phyloP scores from a whole-genome alignment of 1,139 yeast genomes.

The Nakaseomyces nivariensis region DNA sequence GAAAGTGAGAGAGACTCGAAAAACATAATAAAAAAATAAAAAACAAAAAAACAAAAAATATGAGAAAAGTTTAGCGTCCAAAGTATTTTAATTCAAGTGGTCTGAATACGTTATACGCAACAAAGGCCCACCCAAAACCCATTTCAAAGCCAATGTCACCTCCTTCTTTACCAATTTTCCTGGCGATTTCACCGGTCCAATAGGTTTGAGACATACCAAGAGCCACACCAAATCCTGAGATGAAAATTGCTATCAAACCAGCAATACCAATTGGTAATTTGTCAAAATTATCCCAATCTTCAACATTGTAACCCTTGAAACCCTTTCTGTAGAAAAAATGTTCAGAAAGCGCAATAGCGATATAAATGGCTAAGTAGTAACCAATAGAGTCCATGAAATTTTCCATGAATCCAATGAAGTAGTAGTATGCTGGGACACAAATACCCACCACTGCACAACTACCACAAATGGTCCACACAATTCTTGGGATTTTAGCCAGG shows the following conservation, averaged over 20 bases:
- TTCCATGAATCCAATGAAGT: slow-evolving; percentile 61
- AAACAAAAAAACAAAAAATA: too few species aligned
- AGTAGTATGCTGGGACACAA: slow-evolving; percentile 78
- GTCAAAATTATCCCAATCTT: slow-evolving; percentile 45
- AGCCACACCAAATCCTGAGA: slow-evolving; percentile 80
- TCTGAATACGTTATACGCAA: slow-evolving; percentile 53
- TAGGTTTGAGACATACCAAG: slow-evolving; percentile 81
- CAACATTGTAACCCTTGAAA: slow-evolving; percentile 51
- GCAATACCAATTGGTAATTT: slow-evolving; percentile 68
- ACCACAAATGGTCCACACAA: slow-evolving; percentile 70
- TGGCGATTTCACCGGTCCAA: slow-evolving; percentile 66
- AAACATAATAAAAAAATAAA: too few species aligned
- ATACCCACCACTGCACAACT: slow-evolving; percentile 72
- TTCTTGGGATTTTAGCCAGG: slow-evolving; percentile 65
- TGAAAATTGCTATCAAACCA: slow-evolving; percentile 65
- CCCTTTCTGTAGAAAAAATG: slow-evolving; percentile 70
- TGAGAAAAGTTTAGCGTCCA: slow-evolving; percentile 32
- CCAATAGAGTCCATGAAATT: slow-evolving; percentile 87
- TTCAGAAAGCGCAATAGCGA: slow-evolving; percentile 59
- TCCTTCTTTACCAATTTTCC: slow-evolving; percentile 52
- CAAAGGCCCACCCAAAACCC: slow-evolving; percentile 58
- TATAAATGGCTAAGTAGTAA: slow-evolving; percentile 83
- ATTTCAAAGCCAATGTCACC: slow-evolving; percentile 88
- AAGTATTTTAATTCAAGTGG: slow-evolving; percentile 61
- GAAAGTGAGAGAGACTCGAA: too few species aligned